Evolutionary conservation across 2,329 filamentous ascomycete species (phyloP), one percentile per base, ranked within the genome.

Genomic region (Fonsecaea monophora): DNA sequence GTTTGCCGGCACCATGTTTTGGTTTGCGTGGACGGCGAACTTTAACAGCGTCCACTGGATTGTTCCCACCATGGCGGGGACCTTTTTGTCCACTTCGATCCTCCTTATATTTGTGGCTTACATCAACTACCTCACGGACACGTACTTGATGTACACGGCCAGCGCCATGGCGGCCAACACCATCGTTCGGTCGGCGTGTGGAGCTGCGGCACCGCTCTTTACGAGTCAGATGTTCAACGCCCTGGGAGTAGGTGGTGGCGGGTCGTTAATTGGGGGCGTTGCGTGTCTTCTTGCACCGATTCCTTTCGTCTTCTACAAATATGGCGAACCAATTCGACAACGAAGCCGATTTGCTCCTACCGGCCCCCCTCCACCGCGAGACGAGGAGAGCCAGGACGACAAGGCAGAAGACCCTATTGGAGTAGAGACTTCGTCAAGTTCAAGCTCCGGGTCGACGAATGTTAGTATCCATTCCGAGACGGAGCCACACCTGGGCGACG

Each of bases 21-120:
- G 85, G 85, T 85, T 87, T 64, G 86, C 84, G 0, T 88, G 86
- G 86, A 86, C 85, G 0, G 83, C 85, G 53, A 82, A 80, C 25
- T 74, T 67, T 78, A 81, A 66, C 65, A 71, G 68, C 59, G 71
- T 82, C 4, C 80, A 81, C 67, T 84, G 82, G 82, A 78, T 82
- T 35, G 82, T 83, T 0, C 81, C 81, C 0, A 79, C 78, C 0
- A 69, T 83, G 32, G 81, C 80, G 1, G 81, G 82, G 1, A 77
- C 77, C 15, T 80, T 82, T 64, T 74, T 84, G 1, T 67, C 78
- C 0, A 74, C 76, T 3, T 76, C 75, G 2, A 80, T 84, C 57
- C 62, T 82, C 12, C 74, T 81, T 21, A 75, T 80, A 30, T 81
- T 80, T 71, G 74, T 82, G 18, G 74, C 75, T 42, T 76, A 78